A percentile compares a stretch with the other conserved stretches of the same genome.
Conservation (phyloP, 2,329 filamentous ascomycete genomes). For the Xylariaceae sp. region DNA sequence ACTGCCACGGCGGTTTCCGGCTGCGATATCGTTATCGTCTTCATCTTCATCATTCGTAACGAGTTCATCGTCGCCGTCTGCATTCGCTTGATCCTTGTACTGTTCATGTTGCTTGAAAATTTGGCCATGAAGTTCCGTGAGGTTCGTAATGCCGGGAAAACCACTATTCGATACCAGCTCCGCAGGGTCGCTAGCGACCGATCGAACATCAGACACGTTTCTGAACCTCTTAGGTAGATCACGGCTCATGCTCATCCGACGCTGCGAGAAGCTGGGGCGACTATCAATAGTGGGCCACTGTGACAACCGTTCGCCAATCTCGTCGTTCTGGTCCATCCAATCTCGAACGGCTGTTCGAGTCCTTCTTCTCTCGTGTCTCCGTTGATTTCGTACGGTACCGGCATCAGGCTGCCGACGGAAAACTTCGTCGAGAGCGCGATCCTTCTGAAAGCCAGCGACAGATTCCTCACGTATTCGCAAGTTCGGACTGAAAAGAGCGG, state of each 20-base stretch:
- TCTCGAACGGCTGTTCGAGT: slow-evolving; percentile 81
- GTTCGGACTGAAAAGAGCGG: slow-evolving; percentile 73
- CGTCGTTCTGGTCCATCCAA: slow-evolving; percentile 82
- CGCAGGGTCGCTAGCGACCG: slow-evolving; percentile 65
- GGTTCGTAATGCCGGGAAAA: slow-evolving; percentile 33
- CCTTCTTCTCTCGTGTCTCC: slow-evolving; percentile 67
- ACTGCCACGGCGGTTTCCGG: slow-evolving; percentile 41
- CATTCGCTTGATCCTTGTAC: slow-evolving; percentile 70
- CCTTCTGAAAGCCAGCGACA: slow-evolving; percentile 85
- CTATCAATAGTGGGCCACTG: slow-evolving; percentile 55
- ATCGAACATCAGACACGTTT: slow-evolving; percentile 59
- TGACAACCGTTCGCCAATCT: slow-evolving; percentile 47
- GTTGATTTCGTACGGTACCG: slow-evolving; percentile 60
- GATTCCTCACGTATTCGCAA: slow-evolving; percentile 80
- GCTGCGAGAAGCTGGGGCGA: slow-evolving; percentile 50
- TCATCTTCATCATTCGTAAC: slow-evolving; percentile 74
- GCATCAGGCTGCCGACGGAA: slow-evolving; percentile 75
- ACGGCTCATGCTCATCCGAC: slow-evolving; percentile 56
- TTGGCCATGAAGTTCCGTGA: slow-evolving; percentile 36
- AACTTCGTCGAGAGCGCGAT: slow-evolving; percentile 86
- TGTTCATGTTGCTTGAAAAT: slow-evolving; percentile 51
- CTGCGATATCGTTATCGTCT: slow-evolving; percentile 56
- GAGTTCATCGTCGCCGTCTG: slow-evolving; percentile 89
- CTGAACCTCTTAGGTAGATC: slow-evolving; percentile 52
- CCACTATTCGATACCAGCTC: slow-evolving; percentile 57